Conservation (phyloP, 2,329 filamentous ascomycete genomes). For the Alternaria brassicicola region DNA sequence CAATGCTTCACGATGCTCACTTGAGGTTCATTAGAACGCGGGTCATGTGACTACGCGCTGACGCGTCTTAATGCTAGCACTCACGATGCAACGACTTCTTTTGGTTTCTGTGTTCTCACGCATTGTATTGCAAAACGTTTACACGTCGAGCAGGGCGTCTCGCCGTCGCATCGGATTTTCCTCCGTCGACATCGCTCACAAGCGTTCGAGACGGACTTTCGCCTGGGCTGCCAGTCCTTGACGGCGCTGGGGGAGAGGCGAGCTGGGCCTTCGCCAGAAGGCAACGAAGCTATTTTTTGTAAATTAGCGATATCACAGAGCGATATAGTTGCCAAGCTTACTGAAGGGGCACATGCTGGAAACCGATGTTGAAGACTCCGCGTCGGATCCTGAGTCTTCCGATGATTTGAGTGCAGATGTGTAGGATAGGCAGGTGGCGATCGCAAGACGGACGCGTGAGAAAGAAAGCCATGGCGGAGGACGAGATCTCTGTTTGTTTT, state of each 20-base stretch:
- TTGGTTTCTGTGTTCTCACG: constrained; percentile 45
- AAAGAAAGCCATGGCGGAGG: constrained; percentile 37
- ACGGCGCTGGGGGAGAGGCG: constrained; percentile 41
- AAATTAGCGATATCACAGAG: constrained; percentile 17
- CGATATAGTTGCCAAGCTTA: constrained; percentile 22
- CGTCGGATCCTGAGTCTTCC: constrained; percentile 38
- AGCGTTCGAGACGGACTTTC: constrained; percentile 48
- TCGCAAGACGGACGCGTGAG: constrained; percentile 25
- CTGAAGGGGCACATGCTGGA: constrained; percentile 46
- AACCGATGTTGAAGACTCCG: constrained; percentile 32
- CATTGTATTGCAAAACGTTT: constrained; percentile 48
- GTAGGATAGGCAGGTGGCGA: constrained; percentile 26
- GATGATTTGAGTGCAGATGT: constrained; percentile 20
- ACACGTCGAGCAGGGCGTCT: constrained; percentile 46
- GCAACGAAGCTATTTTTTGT: constrained; percentile 35
- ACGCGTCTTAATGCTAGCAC: constrained; percentile 18
- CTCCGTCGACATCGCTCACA: constrained; percentile 46
- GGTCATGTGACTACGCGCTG: constrained; percentile 31
- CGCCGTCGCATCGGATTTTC: constrained; percentile 48
- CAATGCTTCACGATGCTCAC: constrained; percentile 45
- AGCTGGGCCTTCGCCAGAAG: constrained; percentile 37
- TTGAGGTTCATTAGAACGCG: constrained; percentile 24
- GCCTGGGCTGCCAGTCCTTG: constrained; percentile 44
- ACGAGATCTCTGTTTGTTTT: constrained; percentile 47
- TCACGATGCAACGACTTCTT: constrained; percentile 46